Evolutionary conservation across 225 moss, liverwort and hornwort species (phyloP).

Genomic region (Climacium dendroides): DNA sequence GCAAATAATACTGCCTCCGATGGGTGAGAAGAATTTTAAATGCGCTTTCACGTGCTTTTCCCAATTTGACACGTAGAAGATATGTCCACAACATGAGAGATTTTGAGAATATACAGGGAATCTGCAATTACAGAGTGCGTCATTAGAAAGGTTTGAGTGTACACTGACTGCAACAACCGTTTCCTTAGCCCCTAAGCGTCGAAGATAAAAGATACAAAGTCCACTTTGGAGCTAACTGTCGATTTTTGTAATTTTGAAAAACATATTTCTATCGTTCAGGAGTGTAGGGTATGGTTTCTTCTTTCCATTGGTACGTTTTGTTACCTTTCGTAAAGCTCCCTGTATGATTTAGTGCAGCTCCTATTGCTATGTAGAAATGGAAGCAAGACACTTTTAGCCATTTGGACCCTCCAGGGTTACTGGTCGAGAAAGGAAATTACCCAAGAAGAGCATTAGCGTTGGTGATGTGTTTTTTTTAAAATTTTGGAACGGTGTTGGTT

Average conservation of each 20-base stretch:
- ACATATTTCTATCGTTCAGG: background rate
- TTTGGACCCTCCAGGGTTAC: background rate
- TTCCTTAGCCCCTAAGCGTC: background rate
- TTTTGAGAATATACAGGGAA: background rate
- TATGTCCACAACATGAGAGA: background rate
- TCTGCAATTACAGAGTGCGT: background rate
- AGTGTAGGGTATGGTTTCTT: background rate
- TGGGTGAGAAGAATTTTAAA: background rate
- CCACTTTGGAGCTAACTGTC: background rate
- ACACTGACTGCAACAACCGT: background rate
- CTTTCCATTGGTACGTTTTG: background rate
- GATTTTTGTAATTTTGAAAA: background rate
- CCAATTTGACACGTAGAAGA: background rate
- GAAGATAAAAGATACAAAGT: background rate
- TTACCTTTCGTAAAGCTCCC: background rate
- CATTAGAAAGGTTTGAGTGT: background rate
- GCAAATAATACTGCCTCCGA: background rate
- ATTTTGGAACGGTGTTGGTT: background rate
- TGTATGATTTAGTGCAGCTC: background rate
- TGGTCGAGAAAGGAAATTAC: background rate
- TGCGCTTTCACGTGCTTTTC: background rate
- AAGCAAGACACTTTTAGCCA: background rate
- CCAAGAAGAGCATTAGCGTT: background rate
- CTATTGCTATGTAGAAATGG: background rate
- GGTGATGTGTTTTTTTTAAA: background rate